Evolutionary conservation across 2,329 filamentous ascomycete genomes (phyloP), one percentile per base, ranked within the genome.

Genomic region (Tolypocladium ophioglossoides): DNA sequence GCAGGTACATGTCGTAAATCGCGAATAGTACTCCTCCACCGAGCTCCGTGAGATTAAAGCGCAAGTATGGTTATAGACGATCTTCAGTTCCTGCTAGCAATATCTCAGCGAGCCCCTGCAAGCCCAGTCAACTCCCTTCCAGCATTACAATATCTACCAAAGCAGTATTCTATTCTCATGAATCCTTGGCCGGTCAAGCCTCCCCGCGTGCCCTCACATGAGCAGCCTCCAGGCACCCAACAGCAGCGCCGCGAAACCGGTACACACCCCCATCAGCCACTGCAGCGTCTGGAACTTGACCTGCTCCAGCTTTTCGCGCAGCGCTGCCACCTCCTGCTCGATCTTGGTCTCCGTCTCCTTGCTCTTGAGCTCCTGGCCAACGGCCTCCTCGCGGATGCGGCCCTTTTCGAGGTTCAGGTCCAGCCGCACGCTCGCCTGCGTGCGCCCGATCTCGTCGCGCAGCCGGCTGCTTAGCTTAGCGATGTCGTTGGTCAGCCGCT

Each of bases 331-430:
- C 76, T 97, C 94, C 74, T 97, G 92, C 76, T 99, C 94, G 65
- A 99, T 97, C 72, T 95, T 86, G 55, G 91, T 96, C 75, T 99
- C 94, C 14, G 94, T 97, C 79, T 99, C 94, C 76, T 96, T 96
- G 65, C 99, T 90, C 76, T 96, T 95, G 72, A 99, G 83, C 72
- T 99, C 94, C 74, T 97, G 94, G 55, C 88, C 87, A 61, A 96
- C 95, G 20, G 91, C 91, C 76, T 99, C 94, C 73, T 99, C 94
- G 58, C 94, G 79, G 62, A 97, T 99, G 58, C 94, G 82, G 16
- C 94, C 94, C 75, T 99, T 99, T 68, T 99, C 94, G 48, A 99
- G 75, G 71, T 97, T 99, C 57, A 99, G 74, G 71, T 99, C 94
- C 48, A 99, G 75, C 56, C 92, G 80, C 39, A 97, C 91, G 58